These are phyloP conservation scores for Yamadazyma atmosphaerica DNA, from an alignment of 1,139 yeast genomes.

Conservation along the genomic window DNA sequence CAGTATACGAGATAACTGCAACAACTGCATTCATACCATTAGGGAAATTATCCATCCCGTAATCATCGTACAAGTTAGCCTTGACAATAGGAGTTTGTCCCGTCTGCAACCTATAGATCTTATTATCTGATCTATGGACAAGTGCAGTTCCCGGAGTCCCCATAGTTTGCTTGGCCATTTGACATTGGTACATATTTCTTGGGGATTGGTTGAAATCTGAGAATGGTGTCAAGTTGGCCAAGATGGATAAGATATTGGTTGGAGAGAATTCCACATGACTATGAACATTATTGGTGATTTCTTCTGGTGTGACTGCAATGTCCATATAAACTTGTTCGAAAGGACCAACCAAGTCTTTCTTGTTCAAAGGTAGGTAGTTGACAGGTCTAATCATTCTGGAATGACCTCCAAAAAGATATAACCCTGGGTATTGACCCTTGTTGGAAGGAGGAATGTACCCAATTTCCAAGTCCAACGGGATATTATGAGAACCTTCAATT, in stretches of 20 bases:
- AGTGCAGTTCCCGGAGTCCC: constrained; percentile 99
- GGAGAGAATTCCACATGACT: constrained; percentile 94
- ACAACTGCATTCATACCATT: constrained; percentile 98
- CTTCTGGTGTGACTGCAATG: constrained; percentile 92
- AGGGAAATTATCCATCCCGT: constrained; percentile 98
- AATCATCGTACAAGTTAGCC: constrained; percentile 90
- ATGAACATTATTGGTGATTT: constrained; percentile 78
- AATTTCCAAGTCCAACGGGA: constrained; percentile 85
- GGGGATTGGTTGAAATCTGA: constrained; percentile 99
- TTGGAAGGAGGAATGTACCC: constrained; percentile 95
- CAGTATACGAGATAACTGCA: constrained; percentile 97
- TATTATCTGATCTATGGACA: constrained; percentile 91
- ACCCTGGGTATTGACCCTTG: constrained; percentile 97
- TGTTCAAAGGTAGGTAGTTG: constrained; percentile 80
- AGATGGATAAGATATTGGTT: constrained; percentile 87
- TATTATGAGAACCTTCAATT: constrained; percentile 70
- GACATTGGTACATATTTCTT: constrained; percentile 99
- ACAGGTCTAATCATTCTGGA: constrained; percentile 97
- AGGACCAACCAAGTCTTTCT: constrained; percentile 89
- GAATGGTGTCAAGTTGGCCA: constrained; percentile 95
- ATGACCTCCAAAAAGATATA: constrained; percentile 85
- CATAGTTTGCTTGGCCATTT: constrained; percentile 99
- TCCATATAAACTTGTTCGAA: constrained; percentile 98
- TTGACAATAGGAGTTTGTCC: constrained; percentile 98
- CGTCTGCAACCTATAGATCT: constrained; percentile 84